A percentile compares a stretch with the other conserved stretches of the same genome.
Evolutionary conservation across 2,329 filamentous ascomycete species (phyloP).

Genomic region (Cladophialophora carrionii): DNA sequence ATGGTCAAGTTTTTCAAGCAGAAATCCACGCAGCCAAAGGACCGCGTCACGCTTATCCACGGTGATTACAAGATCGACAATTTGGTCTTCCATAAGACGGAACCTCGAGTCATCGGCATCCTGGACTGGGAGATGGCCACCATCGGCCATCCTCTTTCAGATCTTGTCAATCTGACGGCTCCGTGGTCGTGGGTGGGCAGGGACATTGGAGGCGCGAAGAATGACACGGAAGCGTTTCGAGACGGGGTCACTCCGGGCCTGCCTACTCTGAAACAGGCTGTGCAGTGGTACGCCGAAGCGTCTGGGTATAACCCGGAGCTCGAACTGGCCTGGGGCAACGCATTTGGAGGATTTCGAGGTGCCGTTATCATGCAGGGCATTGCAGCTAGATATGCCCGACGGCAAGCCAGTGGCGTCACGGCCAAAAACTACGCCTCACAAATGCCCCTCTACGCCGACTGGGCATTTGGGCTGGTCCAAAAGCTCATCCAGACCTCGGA

Average conservation of each 20-base stretch:
- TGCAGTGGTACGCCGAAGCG: conserved; percentile 68
- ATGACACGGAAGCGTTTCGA: conserved; percentile 54
- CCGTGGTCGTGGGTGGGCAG: conserved; percentile 46
- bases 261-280: conserved; percentile 60
- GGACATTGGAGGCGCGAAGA: conserved; percentile 40
- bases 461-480: conserved; percentile 75
- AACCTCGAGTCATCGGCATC: conserved; percentile 86
- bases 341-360: conserved; percentile 63
- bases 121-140: conserved; percentile 99
- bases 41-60: conserved; percentile 80
- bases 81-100: conserved; percentile 84
- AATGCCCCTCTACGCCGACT: conserved; percentile 72
- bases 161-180: conserved; percentile 75
- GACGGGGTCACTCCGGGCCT: conserved; percentile 68
- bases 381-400: conserved; percentile 77
- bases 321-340: conserved; percentile 66
- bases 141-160: conserved; percentile 90
- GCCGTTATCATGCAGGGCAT: conserved; percentile 82
- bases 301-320: conserved; percentile 71
- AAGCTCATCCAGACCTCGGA: conserved; percentile 46
- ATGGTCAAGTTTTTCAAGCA: conserved; percentile 78
- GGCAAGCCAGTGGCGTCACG: conserved; percentile 87
- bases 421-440: conserved; percentile 72
- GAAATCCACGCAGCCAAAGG: conserved; percentile 69
- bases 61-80: conserved; percentile 98